Conservation (phyloP, 768 basidiomycete species). For the Auriscalpium microsporum region DNA sequence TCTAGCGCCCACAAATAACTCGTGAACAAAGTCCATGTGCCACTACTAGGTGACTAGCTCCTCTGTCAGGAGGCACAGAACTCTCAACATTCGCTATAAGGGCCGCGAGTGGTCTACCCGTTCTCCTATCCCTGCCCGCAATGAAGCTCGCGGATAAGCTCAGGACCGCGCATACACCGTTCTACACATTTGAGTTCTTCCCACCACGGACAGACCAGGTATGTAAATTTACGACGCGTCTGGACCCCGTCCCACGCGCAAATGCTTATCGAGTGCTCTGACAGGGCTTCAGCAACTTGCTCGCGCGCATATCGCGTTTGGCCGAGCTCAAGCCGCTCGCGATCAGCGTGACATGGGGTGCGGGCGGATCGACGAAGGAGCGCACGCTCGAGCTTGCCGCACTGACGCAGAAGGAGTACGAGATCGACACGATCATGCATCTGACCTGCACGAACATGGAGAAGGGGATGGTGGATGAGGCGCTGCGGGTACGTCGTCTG, state of each 20-base stretch:
- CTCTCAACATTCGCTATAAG: neutral
- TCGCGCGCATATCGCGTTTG: constrained; percentile 79
- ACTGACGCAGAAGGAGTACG: constrained; percentile 62
- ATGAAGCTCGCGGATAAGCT: constrained; percentile 80
- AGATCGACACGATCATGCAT: constrained; percentile 84
- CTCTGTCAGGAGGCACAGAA: neutral
- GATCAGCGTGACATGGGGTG: constrained; percentile 95
- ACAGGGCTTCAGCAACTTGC: constrained; percentile 87
- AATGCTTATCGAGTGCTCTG: neutral
- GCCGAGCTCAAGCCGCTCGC: constrained; percentile 71
- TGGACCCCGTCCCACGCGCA: too few relatives aligned
- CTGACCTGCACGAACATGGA: constrained; percentile 97
- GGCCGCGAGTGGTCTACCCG: neutral
- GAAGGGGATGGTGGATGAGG: constrained; percentile 75
- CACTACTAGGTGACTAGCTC: too few relatives aligned
- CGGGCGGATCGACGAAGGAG: constrained; percentile 87
- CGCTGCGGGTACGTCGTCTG: constrained; percentile 56
- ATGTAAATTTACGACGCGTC: neutral
- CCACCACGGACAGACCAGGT: constrained; percentile 92
- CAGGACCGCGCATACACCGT: constrained; percentile 33
- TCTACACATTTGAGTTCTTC: constrained; percentile 95
- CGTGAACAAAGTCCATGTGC: too few relatives aligned
- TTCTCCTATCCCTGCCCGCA: neutral
- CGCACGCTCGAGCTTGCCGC: constrained; percentile 81
- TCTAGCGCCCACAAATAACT: too few relatives aligned